Base-by-base conservation (phyloP, 371 early-diverging fungal species). In the Cokeromyces recurvatus region DNA sequence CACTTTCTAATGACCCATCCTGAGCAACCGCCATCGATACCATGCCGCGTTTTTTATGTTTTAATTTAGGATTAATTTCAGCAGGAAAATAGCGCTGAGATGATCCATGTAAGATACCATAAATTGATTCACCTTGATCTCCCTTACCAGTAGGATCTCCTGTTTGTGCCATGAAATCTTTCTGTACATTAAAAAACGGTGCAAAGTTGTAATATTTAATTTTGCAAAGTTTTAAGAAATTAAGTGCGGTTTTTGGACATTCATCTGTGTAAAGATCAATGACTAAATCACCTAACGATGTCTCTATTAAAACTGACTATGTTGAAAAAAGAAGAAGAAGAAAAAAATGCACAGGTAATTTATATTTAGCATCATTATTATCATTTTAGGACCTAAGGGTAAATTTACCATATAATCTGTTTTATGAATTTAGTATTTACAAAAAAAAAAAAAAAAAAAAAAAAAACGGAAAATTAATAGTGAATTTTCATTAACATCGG, bases 171-270 rank as follows among this genome's bases (percentile, higher is more conserved):
- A 90, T 87, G 53, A 93, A 95, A 48, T 87, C 84, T 52, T 84
- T 79, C 58, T 92, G 87, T n/a, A 95, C 84, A 53, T 83, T 86
- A 63, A 91, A 88, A 56, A 95, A 87, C 3, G 85, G 78, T 20
- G 81, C 70, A 56, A 84, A 96, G 73, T 96, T 94, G 78, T 93
- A 96, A 68, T 87, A 89, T 53, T 97, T 97, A 56, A 83, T 73
- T 59, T 95, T 93, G 73, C 97, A 96, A 8, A 95, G 82, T 55
- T 95, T 95, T 19, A 98, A 51, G 60, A 98, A 98, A 64, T 94
- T 95, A 53, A 82, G 72, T 38, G 84, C 74, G 1, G 92, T 84
- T 12, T 68, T 61, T 0, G 95, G 94, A 20, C 89, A 85, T 46
- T 82, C 78, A 41, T 89, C 76, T 1, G 81, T 79, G 53, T 86